A percentile compares a stretch with the other conserved stretches of the same genome.
These are phyloP conservation scores for Theileria annulata DNA, from an alignment of 169 alveolate genomes.

Conservation along the genomic window DNA sequence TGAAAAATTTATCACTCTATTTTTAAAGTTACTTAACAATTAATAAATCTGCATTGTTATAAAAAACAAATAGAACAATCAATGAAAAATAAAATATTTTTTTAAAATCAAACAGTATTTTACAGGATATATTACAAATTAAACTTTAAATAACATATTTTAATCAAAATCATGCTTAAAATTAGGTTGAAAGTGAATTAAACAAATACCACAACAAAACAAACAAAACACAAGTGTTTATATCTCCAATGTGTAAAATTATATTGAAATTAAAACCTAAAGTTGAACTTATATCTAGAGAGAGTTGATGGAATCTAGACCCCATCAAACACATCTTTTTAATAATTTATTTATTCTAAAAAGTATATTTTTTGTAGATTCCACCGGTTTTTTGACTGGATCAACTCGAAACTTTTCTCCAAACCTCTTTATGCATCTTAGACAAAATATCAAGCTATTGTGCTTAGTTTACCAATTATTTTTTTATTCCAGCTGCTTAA, in stretches of 20 bases:
- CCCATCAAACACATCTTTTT: neutral
- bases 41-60: too few species aligned
- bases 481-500: neutral
- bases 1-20: neutral
- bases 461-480: neutral
- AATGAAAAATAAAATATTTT: neutral
- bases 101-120: neutral
- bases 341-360: too few species aligned
- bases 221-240: neutral
- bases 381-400: constrained; percentile 11
- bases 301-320: neutral
- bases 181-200: neutral
- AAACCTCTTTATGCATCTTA: constrained; percentile 4
- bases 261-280: too few species aligned
- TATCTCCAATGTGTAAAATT: too few species aligned
- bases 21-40: neutral
- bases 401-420: neutral
- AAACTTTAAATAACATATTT: neutral
- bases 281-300: neutral
- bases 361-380: neutral
- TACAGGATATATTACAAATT: constrained; percentile 3
- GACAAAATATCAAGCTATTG: constrained; percentile 2
- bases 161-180: neutral
- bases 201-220: neutral
- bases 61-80: neutral